phyloP scores from a whole-genome alignment of 148 eudicot genomes.

The Arbutus unedo region DNA sequence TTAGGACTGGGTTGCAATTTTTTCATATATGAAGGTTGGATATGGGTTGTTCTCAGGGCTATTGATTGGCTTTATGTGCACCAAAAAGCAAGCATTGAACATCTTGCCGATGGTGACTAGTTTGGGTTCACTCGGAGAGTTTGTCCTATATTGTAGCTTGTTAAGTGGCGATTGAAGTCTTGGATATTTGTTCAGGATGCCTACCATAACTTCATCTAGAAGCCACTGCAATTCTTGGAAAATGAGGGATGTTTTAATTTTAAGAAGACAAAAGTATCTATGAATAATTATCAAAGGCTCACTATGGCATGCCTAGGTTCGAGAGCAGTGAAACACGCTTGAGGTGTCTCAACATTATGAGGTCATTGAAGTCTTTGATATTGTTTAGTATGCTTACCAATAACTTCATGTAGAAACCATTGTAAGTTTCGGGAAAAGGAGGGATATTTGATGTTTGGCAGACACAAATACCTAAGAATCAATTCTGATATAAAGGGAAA shows the following conservation, averaged over 20 bases:
- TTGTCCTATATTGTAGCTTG: neutral
- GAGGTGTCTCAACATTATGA: neutral
- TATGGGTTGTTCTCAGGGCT: neutral
- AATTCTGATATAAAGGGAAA: too few relatives aligned
- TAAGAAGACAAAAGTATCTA: neutral
- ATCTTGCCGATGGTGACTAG: neutral
- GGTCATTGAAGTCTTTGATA: neutral
- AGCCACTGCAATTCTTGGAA: neutral
- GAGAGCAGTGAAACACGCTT: neutral
- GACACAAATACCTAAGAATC: too few relatives aligned
- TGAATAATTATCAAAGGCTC: neutral
- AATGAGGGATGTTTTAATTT: neutral
- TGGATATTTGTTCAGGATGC: neutral
- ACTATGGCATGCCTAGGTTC: neutral
- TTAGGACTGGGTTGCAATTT: neutral
- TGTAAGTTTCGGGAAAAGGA: too few relatives aligned
- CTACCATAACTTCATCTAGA: neutral
- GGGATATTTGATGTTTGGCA: too few relatives aligned
- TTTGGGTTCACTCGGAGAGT: slow-evolving; percentile 4
- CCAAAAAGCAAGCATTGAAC: neutral
- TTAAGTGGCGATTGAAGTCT: neutral
- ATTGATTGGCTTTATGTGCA: neutral
- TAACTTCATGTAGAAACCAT: too few relatives aligned
- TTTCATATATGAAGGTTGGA: neutral
- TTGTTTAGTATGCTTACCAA: too few relatives aligned